Evolutionary conservation across 495 filamentous ascomycete species (phyloP).

Genomic region (Daldinia decipiens): DNA sequence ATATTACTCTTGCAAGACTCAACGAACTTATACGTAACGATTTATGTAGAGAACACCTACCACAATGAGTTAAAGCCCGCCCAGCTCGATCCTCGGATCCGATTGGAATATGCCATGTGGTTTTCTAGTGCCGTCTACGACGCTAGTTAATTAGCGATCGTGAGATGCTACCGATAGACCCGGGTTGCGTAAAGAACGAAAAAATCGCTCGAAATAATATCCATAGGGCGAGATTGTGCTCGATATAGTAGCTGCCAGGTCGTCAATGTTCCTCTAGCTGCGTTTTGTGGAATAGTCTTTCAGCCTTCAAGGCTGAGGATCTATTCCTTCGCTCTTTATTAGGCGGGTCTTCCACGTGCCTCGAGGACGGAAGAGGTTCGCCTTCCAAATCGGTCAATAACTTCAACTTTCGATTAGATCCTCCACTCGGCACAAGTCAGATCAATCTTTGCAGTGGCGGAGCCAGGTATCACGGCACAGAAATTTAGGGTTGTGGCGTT

Average conservation of each 20-base stretch:
- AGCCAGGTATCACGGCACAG: constrained; percentile 1
- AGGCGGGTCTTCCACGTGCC: background rate
- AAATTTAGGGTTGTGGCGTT: constrained; percentile 1
- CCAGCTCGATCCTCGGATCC: background rate
- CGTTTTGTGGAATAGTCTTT: constrained; percentile 6
- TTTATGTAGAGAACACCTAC: background rate
- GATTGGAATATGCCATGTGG: background rate
- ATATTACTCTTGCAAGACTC: background rate
- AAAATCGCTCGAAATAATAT: background rate
- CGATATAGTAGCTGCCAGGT: background rate
- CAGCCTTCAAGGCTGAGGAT: background rate
- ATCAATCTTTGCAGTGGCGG: background rate
- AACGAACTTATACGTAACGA: background rate
- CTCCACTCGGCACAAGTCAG: background rate
- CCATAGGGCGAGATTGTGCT: background rate
- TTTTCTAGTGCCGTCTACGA: background rate
- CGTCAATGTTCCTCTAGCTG: constrained; percentile 3
- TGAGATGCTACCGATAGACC: background rate
- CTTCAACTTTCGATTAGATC: background rate
- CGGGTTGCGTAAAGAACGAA: background rate
- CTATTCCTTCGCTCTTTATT: constrained; percentile 3
- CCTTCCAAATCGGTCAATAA: constrained; percentile 7
- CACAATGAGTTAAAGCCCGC: background rate
- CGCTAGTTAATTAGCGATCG: background rate
- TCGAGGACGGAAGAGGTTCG: background rate